Conservation (phyloP, 495 filamentous ascomycete species). For the Podospora anserina region DNA sequence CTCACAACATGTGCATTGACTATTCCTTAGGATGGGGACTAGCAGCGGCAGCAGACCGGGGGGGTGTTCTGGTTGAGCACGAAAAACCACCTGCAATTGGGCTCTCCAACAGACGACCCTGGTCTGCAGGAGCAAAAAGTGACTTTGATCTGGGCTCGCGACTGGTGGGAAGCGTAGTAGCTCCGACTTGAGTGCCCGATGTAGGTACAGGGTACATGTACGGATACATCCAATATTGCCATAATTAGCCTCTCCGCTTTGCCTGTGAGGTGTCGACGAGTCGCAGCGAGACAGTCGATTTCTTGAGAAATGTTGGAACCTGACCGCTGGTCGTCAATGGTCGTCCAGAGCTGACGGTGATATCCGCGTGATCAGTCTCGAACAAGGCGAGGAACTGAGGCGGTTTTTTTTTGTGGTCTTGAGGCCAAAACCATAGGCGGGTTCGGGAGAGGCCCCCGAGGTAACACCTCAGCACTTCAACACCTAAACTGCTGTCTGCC, state of each 20-base stretch:
- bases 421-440: neutral
- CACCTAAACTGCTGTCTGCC: too few species aligned
- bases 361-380: neutral
- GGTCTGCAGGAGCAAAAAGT: slow-evolving; percentile 32
- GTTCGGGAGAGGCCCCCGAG: slow-evolving; percentile 1
- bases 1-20: slow-evolving; percentile 32
- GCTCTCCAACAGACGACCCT: slow-evolving; percentile 11
- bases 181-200: slow-evolving; percentile 12
- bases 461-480: neutral
- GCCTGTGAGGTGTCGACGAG: slow-evolving; percentile 23
- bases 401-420: neutral
- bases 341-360: neutral
- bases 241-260: slow-evolving; percentile 36
- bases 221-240: slow-evolving; percentile 36
- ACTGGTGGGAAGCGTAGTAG: slow-evolving; percentile 27
- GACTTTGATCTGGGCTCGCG: slow-evolving; percentile 29
- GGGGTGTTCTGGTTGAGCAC: slow-evolving; percentile 23
- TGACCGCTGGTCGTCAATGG: neutral
- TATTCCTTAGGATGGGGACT: slow-evolving; percentile 21
- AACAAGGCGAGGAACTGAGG: slow-evolving; percentile 5
- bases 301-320: neutral
- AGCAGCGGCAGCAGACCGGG: slow-evolving; percentile 22
- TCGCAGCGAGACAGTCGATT: slow-evolving; percentile 18
- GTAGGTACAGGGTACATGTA: slow-evolving; percentile 28
- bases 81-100: slow-evolving; percentile 18